A percentile compares a stretch with the other conserved stretches of the same genome.
phyloP scores from a whole-genome alignment of 805 yeast species.

The Candida silvicultrix region DNA sequence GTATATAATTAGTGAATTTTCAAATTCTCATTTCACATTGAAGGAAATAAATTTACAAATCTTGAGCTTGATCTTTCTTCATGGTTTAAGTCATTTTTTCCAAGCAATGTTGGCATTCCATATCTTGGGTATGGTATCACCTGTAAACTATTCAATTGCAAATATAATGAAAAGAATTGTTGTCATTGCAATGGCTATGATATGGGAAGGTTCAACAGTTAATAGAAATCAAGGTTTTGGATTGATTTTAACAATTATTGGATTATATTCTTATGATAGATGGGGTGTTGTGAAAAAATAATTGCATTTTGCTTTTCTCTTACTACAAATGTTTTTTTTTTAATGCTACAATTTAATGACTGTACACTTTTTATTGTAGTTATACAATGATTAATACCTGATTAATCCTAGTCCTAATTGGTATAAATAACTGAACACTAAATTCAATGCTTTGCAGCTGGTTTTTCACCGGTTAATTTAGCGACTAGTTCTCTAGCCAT shows the following conservation, averaged over 20 bases:
- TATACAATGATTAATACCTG: not conserved
- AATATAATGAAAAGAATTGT: conserved; percentile 70
- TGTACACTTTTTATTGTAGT: not conserved
- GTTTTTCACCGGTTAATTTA: conserved; percentile 52
- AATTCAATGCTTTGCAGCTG: conserved; percentile 32
- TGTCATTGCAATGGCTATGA: conserved; percentile 58
- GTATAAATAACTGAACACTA: not conserved
- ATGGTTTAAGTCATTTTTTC: conserved; percentile 63
- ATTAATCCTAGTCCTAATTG: too few relatives aligned
- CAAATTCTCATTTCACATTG: conserved; percentile 22
- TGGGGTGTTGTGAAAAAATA: conserved; percentile 41
- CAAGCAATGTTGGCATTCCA: conserved; percentile 76
- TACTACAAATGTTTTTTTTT: not conserved
- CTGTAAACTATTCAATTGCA: conserved; percentile 75
- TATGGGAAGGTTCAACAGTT: conserved; percentile 48
- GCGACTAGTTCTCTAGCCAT: conserved; percentile 73
- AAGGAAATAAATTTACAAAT: conserved; percentile 23
- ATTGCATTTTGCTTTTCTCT: not conserved
- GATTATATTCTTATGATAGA: conserved; percentile 65
- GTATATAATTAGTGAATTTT: conserved; percentile 51
- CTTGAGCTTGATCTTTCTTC: conserved; percentile 39
- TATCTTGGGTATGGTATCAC: conserved; percentile 62
- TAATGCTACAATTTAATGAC: not conserved
- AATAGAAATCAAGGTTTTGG: conserved; percentile 46
- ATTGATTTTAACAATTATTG: conserved; percentile 46